Evolutionary conservation across 163 green algal species (phyloP), one percentile per base, ranked within the genome.

Genomic region (Chlamydomonas reinhardtii): DNA sequence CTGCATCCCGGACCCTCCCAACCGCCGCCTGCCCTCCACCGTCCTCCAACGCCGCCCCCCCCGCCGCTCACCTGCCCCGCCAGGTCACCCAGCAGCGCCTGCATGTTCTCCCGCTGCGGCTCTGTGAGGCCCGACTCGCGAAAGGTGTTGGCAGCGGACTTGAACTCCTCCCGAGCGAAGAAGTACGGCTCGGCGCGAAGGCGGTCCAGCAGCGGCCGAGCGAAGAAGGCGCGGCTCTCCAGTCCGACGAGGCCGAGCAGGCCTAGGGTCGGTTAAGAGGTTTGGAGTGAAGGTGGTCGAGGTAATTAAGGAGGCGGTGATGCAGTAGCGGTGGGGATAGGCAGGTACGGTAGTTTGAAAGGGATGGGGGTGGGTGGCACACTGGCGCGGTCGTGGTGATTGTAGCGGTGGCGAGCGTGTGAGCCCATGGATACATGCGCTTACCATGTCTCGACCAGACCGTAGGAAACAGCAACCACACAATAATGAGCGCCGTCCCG

Each of bases 121-220:
- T 65, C 74, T 34, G 92, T 93, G 76, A 90, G 93, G 73, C 78
- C 87, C 0, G 25, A 62, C 66, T 93, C 70, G 0, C 84, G 93
- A 84, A 94, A 87, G 19, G 72, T 82, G 80, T 93, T 90, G 22
- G 84, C 85, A 6, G 91, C 85, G 19, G 89, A 91, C 89, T 97
- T 97, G 89, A 94, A 96, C 71, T 95, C 83, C 88, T 94, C 92
- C 9, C 92, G 86, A 17, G 78, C 68, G 15, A 85, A 74, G 12
- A 85, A 27, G 32, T 76, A 25, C 68, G 68, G 86, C 89, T 87
- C 61, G 9, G 95, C 82, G 20, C 84, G 70, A 70, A 90, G 88
- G 35, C 82, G 90, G 74, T 97, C 94, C 37, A 97, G 86, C 74
- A 97, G 80, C 0, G 78, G 69, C 1, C 88, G 83, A 25, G 92